A percentile compares a stretch with the other conserved stretches of the same genome.
Conservation (phyloP, 2,329 filamentous ascomycete genomes). For the Atkinsonella texensis region DNA sequence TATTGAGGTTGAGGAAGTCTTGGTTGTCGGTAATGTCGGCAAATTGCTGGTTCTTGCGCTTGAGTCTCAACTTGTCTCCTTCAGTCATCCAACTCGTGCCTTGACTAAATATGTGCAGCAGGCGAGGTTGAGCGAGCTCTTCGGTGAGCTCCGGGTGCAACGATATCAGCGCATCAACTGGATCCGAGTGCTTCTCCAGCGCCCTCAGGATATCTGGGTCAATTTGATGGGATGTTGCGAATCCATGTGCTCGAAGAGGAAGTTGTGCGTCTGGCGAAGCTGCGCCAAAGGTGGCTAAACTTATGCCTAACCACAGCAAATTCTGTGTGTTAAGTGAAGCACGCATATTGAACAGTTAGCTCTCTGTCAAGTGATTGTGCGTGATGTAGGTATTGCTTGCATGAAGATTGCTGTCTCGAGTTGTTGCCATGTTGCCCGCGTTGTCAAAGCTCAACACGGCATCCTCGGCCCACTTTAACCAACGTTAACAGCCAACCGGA, state of each 20-base stretch:
- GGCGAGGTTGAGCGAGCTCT: conserved; percentile 29
- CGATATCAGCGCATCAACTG: conserved; percentile 17
- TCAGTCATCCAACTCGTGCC: conserved; percentile 57
- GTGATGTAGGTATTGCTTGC: background rate
- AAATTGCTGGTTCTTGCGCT: conserved; percentile 55
- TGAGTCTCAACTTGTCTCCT: conserved; percentile 58
- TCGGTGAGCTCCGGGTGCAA: conserved; percentile 16
- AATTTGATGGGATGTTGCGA: conserved; percentile 2
- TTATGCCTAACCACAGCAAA: conserved; percentile 1
- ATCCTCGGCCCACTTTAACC: too few species aligned
- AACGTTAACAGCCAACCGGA: too few species aligned
- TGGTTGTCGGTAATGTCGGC: conserved; percentile 59
- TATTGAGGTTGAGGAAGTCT: conserved; percentile 28
- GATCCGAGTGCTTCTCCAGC: conserved; percentile 15
- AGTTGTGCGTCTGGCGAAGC: background rate
- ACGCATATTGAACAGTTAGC: background rate
- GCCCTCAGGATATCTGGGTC: conserved; percentile 14
- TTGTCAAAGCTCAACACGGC: too few species aligned
- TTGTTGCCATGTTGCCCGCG: too few species aligned
- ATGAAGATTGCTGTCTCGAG: too few species aligned
- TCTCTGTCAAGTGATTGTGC: background rate
- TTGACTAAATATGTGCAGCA: conserved; percentile 54
- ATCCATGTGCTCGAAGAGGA: background rate
- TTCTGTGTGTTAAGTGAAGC: background rate
- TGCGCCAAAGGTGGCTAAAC: background rate